Evolutionary conservation across 192 early-diverging fungal genomes (phyloP).

Genomic region (Coemansia sp.): DNA sequence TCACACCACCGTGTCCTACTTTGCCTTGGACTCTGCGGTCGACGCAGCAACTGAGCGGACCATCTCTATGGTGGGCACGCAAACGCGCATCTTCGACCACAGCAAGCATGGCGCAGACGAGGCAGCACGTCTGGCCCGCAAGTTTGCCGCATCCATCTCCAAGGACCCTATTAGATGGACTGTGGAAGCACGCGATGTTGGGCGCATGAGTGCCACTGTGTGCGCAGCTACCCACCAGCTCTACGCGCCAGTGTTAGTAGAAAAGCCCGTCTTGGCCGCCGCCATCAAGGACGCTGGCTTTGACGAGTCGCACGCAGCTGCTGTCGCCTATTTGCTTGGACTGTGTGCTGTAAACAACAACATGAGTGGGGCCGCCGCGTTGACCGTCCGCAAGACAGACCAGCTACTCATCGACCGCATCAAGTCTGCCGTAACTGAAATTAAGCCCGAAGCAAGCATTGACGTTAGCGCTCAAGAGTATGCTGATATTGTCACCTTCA

Average conservation of each 20-base stretch:
- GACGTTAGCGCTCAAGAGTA: not conserved
- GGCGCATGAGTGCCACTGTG: constrained; percentile 16
- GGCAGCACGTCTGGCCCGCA: not conserved
- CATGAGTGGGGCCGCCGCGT: not conserved
- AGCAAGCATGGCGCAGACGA: constrained; percentile 16
- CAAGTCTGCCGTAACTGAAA: too few relatives aligned
- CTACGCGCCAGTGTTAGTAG: constrained; percentile 32
- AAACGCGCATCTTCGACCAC: not conserved
- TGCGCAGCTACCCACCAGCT: constrained; percentile 41
- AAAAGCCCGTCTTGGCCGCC: constrained; percentile 10
- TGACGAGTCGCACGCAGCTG: constrained; percentile 6
- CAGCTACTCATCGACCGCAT: constrained; percentile 20
- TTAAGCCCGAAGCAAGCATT: not conserved
- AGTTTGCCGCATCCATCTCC: constrained; percentile 2
- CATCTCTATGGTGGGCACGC: not conserved
- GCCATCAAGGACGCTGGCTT: constrained; percentile 14
- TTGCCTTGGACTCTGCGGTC: not conserved
- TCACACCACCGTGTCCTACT: not conserved
- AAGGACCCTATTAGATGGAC: constrained; percentile 34
- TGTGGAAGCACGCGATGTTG: constrained; percentile 48
- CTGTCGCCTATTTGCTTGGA: constrained; percentile 39
- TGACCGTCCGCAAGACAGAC: not conserved
- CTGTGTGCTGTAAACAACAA: constrained; percentile 15
- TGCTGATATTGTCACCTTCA: not conserved
- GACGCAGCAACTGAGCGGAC: constrained; percentile 11